Conservation (phyloP, 495 filamentous ascomycete species). For the Chaetomium tenue region DNA sequence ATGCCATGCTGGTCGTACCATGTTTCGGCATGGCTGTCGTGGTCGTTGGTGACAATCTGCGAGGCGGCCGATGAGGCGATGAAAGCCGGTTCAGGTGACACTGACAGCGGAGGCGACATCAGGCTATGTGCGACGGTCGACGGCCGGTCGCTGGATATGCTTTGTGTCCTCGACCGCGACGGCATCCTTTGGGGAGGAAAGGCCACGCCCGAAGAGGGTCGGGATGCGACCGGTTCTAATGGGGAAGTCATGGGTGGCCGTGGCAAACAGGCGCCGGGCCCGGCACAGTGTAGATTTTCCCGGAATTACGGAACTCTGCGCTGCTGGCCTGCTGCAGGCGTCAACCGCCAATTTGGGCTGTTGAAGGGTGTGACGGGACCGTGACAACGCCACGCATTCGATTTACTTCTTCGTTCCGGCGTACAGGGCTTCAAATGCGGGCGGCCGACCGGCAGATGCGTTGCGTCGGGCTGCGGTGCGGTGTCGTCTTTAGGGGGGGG, state of each 20-base stretch:
- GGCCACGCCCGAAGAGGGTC: constrained; percentile 39
- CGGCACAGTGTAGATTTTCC: constrained; percentile 16
- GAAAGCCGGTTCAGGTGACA: constrained; percentile 79
- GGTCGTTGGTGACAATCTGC: constrained; percentile 86
- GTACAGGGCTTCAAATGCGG: constrained; percentile 15
- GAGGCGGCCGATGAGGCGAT: constrained; percentile 86
- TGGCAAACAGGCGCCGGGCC: constrained; percentile 15
- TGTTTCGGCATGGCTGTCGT: constrained; percentile 66
- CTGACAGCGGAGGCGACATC: constrained; percentile 60
- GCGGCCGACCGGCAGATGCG: constrained; percentile 10
- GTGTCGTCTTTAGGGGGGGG: not conserved
- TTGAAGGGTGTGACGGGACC: constrained; percentile 13
- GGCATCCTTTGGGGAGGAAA: constrained; percentile 40
- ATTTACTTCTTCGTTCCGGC: constrained; percentile 10
- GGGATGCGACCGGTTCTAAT: constrained; percentile 43
- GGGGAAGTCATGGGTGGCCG: constrained; percentile 27
- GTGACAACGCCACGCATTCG: constrained; percentile 20
- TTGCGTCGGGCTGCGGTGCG: not conserved
- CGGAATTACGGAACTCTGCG: constrained; percentile 20
- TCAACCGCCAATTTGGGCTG: constrained; percentile 13
- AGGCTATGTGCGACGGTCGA: constrained; percentile 51
- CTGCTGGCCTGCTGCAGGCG: constrained; percentile 26
- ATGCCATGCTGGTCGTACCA: constrained; percentile 64
- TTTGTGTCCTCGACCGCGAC: constrained; percentile 47
- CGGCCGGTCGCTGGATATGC: constrained; percentile 56